phyloP scores from a whole-genome alignment of 2,329 filamentous ascomycete species.

The Clonostachys solani region DNA sequence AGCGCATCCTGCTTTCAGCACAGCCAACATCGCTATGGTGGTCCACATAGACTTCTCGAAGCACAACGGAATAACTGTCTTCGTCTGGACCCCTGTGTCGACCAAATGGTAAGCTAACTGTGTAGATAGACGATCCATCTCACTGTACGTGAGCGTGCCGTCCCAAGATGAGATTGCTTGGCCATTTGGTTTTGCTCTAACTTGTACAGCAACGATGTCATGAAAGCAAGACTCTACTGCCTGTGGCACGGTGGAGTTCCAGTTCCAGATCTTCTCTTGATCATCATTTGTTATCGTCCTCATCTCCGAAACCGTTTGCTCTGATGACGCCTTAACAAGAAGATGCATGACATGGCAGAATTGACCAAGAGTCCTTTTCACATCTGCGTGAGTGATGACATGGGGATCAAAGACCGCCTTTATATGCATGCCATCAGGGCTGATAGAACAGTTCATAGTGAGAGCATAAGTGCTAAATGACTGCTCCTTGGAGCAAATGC shows the following conservation, averaged over 20 bases:
- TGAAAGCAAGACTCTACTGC: conserved; percentile 9
- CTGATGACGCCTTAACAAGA: not conserved
- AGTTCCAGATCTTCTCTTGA: conserved; percentile 7
- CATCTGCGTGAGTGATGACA: not conserved
- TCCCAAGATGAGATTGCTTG: conserved; percentile 17
- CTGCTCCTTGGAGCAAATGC: not conserved
- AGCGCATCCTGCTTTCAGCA: conserved; percentile 6
- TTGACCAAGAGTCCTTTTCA: not conserved
- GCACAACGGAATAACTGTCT: conserved; percentile 1
- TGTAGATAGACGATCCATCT: conserved; percentile 8
- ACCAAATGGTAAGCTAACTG: conserved; percentile 17
- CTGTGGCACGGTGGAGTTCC: conserved; percentile 8
- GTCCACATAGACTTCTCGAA: conserved; percentile 16
- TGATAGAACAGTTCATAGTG: not conserved
- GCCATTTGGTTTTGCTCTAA: conserved; percentile 2
- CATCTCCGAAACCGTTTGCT: not conserved
- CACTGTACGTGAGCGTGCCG: conserved; percentile 12
- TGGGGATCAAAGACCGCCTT: not conserved
- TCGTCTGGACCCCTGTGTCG: not conserved
- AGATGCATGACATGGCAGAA: too few relatives aligned
- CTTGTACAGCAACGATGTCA: conserved; percentile 8
- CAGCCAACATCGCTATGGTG: conserved; percentile 1
- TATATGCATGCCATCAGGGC: not conserved
- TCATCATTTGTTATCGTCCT: not conserved
- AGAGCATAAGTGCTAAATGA: not conserved